Percentiles rank a stretch among this genome's conserved stretches.
Evolutionary conservation across 768 basidiomycete genomes (phyloP).

Genomic region (Suillus subluteus): DNA sequence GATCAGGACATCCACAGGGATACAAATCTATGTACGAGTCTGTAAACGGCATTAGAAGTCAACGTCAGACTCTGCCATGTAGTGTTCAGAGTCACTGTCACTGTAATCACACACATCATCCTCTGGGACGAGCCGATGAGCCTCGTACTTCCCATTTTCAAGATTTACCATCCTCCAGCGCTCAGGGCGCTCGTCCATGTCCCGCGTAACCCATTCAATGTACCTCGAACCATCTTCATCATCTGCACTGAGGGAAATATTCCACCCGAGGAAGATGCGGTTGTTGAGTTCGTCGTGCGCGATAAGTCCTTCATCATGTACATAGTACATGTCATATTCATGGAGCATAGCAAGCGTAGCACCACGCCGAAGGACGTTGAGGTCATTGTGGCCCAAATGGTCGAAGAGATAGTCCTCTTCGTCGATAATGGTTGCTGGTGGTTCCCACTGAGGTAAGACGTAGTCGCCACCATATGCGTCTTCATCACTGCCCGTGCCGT

Average conservation of each 20-base stretch:
- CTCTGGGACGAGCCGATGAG: conserved; percentile 42
- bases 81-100: conserved; percentile 44
- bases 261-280: conserved; percentile 70
- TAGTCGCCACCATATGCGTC: conserved; percentile 45
- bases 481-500: conserved; percentile 38
- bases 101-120: conserved; percentile 38
- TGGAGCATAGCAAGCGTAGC: conserved; percentile 62
- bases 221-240: conserved; percentile 45
- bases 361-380: conserved; percentile 58
- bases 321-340: conserved; percentile 57
- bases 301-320: conserved; percentile 55
- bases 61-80: conserved; percentile 28
- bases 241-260: conserved; percentile 50
- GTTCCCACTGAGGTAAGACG: conserved; percentile 58
- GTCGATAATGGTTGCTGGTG: conserved; percentile 46
- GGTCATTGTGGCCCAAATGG: conserved; percentile 36
- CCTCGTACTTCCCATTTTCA: conserved; percentile 45
- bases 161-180: conserved; percentile 42
- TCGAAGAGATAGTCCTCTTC: conserved; percentile 40
- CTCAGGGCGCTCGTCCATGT: conserved; percentile 48
- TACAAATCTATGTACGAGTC: background rate
- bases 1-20: background rate
- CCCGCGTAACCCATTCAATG: conserved; percentile 43
- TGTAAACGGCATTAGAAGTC: background rate
- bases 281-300: conserved; percentile 46